Percentiles rank a stretch among this genome's conserved stretches.
phyloP scores from a whole-genome alignment of 441 rosid species.

The Macaranga tanarius region DNA sequence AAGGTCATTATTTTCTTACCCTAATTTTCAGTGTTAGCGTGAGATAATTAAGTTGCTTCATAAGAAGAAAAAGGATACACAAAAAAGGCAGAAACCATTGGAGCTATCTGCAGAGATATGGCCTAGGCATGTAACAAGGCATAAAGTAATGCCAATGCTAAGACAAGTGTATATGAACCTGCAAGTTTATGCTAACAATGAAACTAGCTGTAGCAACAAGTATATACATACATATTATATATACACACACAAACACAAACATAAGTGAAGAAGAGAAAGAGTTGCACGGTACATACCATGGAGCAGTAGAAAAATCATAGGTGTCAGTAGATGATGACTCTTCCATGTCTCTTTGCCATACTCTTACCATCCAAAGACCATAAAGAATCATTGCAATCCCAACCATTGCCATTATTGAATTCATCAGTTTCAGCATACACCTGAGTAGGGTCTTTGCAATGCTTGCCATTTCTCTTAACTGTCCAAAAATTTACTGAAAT shows the following conservation, averaged over 20 bases:
- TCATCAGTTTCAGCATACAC: constrained; percentile 64
- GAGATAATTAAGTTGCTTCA: no score
- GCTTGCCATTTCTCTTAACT: constrained; percentile 40
- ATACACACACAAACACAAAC: background rate
- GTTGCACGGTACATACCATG: constrained; percentile 39
- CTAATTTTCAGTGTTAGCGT: no score
- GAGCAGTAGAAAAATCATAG: constrained; percentile 33
- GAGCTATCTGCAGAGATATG: constrained; percentile 47
- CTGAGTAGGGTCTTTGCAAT: constrained; percentile 51
- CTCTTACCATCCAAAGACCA: constrained; percentile 61
- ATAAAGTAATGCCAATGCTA: constrained; percentile 38
- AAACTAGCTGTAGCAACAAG: no score
- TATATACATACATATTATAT: no score
- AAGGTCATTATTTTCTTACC: constrained; percentile 18
- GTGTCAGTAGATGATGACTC: constrained; percentile 38
- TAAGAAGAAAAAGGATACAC: constrained; percentile 44
- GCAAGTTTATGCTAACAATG: constrained; percentile 13
- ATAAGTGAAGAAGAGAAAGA: constrained; percentile 3
- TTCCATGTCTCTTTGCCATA: constrained; percentile 59
- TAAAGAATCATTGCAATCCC: constrained; percentile 68
- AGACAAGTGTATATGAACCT: constrained; percentile 52
- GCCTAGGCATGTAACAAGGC: constrained; percentile 51
- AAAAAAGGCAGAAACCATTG: constrained; percentile 47
- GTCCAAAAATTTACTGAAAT: background rate
- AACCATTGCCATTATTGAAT: constrained; percentile 65